Evolutionary conservation across 495 filamentous ascomycete genomes (phyloP), one percentile per base, ranked within the genome.

Genomic region (Lepraria neglecta): DNA sequence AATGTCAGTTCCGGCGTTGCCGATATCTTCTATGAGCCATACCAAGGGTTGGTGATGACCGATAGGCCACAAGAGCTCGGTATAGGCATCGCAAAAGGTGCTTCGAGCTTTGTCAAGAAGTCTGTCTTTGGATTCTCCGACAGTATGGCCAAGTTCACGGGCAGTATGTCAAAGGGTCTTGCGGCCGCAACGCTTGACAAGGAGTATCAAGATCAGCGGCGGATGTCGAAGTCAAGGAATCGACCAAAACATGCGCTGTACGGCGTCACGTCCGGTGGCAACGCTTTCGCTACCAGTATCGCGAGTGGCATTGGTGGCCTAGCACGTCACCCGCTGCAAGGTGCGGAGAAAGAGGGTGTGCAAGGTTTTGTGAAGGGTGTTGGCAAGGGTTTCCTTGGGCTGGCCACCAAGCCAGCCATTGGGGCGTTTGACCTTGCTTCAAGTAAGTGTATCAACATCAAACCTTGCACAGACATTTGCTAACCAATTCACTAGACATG

Each of bases 1-100:
- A 98, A 92, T 67, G 86, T 98, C 75, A 95, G 90, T 73, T 97
- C 94, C 43, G 94, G 94, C 55, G 89, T 98, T 40, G 89, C 89
- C 24, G 94, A 95, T 67, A 96, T 98, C 67, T 98, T 98, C 78
- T 98, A 98, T 75, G 94, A 97, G 70, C 94, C 94, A 21, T 97
- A 97, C 71, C 94, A 98, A 77, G 94, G 94, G 30, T 80, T 98
- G 59, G 92, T 97, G 70, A 92, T 92, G 86, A 95, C 91, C 0
- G 95, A 98, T 69, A 80, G 87, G 56, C 94, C 94, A 21, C 91
- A 97, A 75, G 91, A 97, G 56, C 83, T 98, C 50, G 94, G 95
- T 12, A 78, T 92, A 57, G 95, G 95, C 15, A 91, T 98, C 65
- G 95, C 95, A 14, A 96, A 97, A 71, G 94, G 94, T 40, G 94